Conservation (phyloP, 768 basidiomycete genomes). For the Hygrophoropsis aurantiaca region DNA sequence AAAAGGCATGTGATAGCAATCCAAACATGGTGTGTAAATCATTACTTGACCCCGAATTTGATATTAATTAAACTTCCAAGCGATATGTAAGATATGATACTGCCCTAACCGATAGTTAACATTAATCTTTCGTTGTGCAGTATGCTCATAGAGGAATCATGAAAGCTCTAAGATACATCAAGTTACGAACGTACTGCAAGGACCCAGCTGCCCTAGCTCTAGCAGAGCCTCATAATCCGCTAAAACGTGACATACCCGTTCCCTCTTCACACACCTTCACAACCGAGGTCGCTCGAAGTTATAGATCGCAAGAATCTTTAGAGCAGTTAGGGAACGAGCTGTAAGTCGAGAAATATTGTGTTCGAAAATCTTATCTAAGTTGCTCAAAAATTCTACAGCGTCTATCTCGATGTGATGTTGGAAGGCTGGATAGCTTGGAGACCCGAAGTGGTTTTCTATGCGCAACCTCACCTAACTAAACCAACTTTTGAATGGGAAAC, state of each 20-base stretch:
- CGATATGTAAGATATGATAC: slow-evolving; percentile 50
- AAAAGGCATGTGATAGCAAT: slow-evolving; percentile 61
- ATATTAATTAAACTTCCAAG: slow-evolving; percentile 29
- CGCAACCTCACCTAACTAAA: slow-evolving; percentile 43
- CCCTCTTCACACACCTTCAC: slow-evolving; percentile 54
- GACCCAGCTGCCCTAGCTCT: slow-evolving; percentile 59
- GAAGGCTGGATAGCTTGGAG: slow-evolving; percentile 75
- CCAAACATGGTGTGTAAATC: slow-evolving; percentile 58
- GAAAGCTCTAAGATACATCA: slow-evolving; percentile 76
- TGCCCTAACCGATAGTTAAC: neutral
- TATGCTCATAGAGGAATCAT: slow-evolving; percentile 74
- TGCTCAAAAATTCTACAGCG: slow-evolving; percentile 27
- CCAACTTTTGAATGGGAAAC: slow-evolving; percentile 64
- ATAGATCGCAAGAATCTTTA: slow-evolving; percentile 42
- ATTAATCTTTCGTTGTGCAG: slow-evolving; percentile 30
- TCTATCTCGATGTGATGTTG: slow-evolving; percentile 54
- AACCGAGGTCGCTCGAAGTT: slow-evolving; percentile 52
- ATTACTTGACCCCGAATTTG: neutral
- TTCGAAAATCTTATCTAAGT: neutral
- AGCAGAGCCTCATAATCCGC: slow-evolving; percentile 64
- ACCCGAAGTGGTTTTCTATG: slow-evolving; percentile 43
- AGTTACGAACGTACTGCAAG: slow-evolving; percentile 70
- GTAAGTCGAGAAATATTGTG: too few species aligned
- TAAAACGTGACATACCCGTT: slow-evolving; percentile 52
- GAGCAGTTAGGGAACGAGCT: slow-evolving; percentile 37